Percentiles rank a stretch among this genome's conserved stretches.
These are phyloP conservation scores for Arabidopsis thaliana DNA, from an alignment of 345 rosid species.

Conservation along the genomic window TAIR10.1 NC_003074.8:3549001-3549500, in stretches of 20 bases:
- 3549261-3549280: background rate
- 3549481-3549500: background rate
- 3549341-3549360: background rate
- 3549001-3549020: conserved; percentile 31
- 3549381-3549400: background rate
- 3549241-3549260: background rate
- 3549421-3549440: background rate
- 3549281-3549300: background rate
- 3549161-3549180: background rate
- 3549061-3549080: conserved; percentile 15
- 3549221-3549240: background rate
- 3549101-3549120: background rate
- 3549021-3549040: conserved; percentile 40
- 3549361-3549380: background rate
- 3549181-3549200: background rate
- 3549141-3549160: background rate
- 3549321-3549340: conserved; percentile 11
- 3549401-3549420: background rate
- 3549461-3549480: background rate
- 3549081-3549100: no score
- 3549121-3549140: background rate
- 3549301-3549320: background rate
- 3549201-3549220: background rate
- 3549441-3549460: background rate
- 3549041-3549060: conserved; percentile 26